Base-by-base conservation (phyloP, 2,329 filamentous ascomycete species). In the Ceratocystis cacaofunesta region DNA sequence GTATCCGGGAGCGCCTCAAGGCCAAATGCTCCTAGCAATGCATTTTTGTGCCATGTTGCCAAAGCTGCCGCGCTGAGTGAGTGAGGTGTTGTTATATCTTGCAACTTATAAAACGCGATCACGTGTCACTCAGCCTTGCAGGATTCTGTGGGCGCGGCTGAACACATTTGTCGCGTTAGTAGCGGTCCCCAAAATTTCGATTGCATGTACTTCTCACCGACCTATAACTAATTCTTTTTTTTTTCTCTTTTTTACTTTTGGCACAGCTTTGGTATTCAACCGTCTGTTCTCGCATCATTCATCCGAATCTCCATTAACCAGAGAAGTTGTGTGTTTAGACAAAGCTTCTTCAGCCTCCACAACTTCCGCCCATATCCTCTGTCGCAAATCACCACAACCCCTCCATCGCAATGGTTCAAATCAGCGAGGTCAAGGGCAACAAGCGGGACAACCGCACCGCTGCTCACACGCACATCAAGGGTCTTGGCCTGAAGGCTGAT, bases 401-500 rank as follows among this genome's bases (percentile, higher is more conserved):
- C 17, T 32, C 43, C 10, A n/a, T 55, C 46, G 50, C 48, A 70
- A 92, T 92, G 88, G 89, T 92, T 71, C 87, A 91, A 76, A 91
- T 94, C 77, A 95, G 89, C 79, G 91, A 96, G 79, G 89, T 95
- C 73, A 95, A 95, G 81, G 88, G 88, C 79, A 92, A 90, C 78
- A 86, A 86, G 79, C 91, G 94, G 80, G 92, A 96, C 76, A 94
- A 95, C 78, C 87, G 94, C 74, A 99, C 94, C 61, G 92, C 94
- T 68, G 89, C 92, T 71, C 94, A 99, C 78, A 96, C 92, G 64
- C 94, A 99, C 77, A 99, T 99, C 82, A 95, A 91, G 75, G 94
- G 94, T 63, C 82, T 99, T 50, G 94, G 94, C 19, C 78, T 99
- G 70, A 89, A 89, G 73, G 75, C 84, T 62, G 90, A 96, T 85